Conservation (phyloP, 2,329 filamentous ascomycete genomes). For the Apiospora arundinis region DNA sequence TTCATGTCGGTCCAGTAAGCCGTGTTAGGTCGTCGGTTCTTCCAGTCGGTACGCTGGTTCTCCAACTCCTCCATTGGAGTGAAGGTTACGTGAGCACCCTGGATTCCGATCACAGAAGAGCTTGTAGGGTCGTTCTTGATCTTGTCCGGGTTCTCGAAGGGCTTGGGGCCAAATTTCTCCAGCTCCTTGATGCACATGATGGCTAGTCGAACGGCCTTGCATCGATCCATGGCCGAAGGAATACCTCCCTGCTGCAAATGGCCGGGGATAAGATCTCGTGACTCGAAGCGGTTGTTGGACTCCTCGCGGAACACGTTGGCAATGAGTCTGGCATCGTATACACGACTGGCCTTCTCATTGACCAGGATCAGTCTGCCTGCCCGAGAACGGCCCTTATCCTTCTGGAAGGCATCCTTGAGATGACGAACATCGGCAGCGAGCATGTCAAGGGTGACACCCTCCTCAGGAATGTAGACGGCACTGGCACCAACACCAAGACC, state of each 20-base stretch:
- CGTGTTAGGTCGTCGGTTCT: slow-evolving; percentile 79
- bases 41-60: slow-evolving; percentile 92
- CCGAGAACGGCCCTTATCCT: slow-evolving; percentile 85
- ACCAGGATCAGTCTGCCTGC: slow-evolving; percentile 95
- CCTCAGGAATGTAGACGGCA: slow-evolving; percentile 95
- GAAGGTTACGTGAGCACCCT: slow-evolving; percentile 89
- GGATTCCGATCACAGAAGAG: slow-evolving; percentile 86
- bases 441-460: slow-evolving; percentile 94
- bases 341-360: slow-evolving; percentile 90
- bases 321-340: slow-evolving; percentile 91
- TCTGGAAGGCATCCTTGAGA: slow-evolving; percentile 82
- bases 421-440: slow-evolving; percentile 88
- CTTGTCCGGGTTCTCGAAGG: slow-evolving; percentile 59
- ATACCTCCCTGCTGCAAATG: slow-evolving; percentile 95
- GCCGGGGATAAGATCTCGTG: slow-evolving; percentile 87
- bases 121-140: slow-evolving; percentile 78
- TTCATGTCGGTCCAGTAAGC: slow-evolving; percentile 88
- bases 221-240: slow-evolving; percentile 94
- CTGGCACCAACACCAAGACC: slow-evolving; percentile 91
- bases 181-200: slow-evolving; percentile 95
- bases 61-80: slow-evolving; percentile 82
- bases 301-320: slow-evolving; percentile 96
- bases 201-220: slow-evolving; percentile 86
- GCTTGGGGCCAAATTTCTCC: slow-evolving; percentile 74
- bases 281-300: slow-evolving; percentile 89